Conservation (phyloP, 225 moss, liverwort and hornwort species). For the Marchantia paleacea region DNA sequence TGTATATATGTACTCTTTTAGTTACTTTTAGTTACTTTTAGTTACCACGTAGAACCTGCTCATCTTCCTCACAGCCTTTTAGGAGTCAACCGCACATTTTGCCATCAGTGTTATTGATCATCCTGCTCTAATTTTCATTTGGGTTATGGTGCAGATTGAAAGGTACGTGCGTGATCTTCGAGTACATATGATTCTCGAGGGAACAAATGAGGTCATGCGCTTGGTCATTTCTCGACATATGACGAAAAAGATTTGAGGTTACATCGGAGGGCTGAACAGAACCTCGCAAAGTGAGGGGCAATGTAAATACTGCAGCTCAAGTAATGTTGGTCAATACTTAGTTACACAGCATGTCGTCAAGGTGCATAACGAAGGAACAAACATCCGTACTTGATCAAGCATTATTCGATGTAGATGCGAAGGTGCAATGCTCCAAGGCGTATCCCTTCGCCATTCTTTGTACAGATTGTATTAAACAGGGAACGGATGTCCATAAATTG, state of each 20-base stretch:
- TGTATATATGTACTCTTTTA: no score
- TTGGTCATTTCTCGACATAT: conserved; percentile 83
- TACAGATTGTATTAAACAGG: neutral
- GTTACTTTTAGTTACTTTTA: neutral
- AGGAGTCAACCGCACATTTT: neutral
- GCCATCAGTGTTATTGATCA: neutral
- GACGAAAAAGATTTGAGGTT: conserved; percentile 39
- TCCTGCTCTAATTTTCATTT: neutral
- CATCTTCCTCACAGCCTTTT: neutral
- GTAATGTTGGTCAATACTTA: neutral
- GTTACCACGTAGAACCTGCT: neutral
- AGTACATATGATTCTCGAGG: conserved; percentile 92
- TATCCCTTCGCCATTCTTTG: neutral
- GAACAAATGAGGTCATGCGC: conserved; percentile 97
- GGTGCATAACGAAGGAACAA: neutral
- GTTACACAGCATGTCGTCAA: neutral
- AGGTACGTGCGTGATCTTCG: conserved; percentile 93
- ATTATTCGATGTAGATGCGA: neutral
- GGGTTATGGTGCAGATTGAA: conserved; percentile 61
- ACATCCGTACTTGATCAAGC: neutral
- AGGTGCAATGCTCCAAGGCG: neutral
- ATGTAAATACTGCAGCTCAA: conserved; percentile 1
- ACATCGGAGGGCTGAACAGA: neutral
- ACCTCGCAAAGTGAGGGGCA: neutral
- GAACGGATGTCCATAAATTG: neutral